A percentile compares a stretch with the other conserved stretches of the same genome.
These are phyloP conservation scores for Paramecium caudatum DNA, from an alignment of 73 alveolate species.

Conservation along the genomic window DNA sequence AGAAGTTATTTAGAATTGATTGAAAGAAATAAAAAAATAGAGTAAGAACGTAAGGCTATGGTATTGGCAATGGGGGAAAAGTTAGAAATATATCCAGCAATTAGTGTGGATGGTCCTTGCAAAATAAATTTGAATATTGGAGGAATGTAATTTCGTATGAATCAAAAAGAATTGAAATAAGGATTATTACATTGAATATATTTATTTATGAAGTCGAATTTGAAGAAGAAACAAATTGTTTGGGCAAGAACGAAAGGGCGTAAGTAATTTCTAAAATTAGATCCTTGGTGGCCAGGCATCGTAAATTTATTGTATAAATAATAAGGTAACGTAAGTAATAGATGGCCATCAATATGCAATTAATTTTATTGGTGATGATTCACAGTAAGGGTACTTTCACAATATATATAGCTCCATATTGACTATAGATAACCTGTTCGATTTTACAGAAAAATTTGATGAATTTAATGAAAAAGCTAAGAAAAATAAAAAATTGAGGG, in stretches of 20 bases:
- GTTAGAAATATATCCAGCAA: neutral
- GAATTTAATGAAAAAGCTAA: constrained; percentile 32
- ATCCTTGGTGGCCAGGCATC: constrained; percentile 71
- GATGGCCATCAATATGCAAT: constrained; percentile 33
- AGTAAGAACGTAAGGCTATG: neutral
- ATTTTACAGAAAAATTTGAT: constrained; percentile 52
- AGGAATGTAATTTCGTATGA: constrained; percentile 47
- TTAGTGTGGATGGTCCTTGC: constrained; percentile 52
- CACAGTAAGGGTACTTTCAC: constrained; percentile 62
- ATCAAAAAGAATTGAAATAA: constrained; percentile 31
- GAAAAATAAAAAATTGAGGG: constrained; percentile 49
- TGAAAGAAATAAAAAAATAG: neutral
- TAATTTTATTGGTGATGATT: constrained; percentile 63
- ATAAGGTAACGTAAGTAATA: neutral
- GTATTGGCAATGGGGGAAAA: neutral
- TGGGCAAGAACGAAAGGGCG: constrained; percentile 66
- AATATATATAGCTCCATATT: constrained; percentile 55
- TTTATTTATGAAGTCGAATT: constrained; percentile 36
- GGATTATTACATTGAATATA: constrained; percentile 59
- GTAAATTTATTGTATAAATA: neutral
- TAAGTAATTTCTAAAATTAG: constrained; percentile 26
- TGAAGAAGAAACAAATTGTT: constrained; percentile 45
- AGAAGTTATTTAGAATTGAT: neutral
- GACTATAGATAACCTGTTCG: constrained; percentile 12
- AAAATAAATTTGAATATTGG: constrained; percentile 63